Percentiles rank a stretch among this genome's conserved stretches.
These are phyloP conservation scores for Begonia loranthoides DNA, from an alignment of 306 rosid species.

Conservation along the genomic window DNA sequence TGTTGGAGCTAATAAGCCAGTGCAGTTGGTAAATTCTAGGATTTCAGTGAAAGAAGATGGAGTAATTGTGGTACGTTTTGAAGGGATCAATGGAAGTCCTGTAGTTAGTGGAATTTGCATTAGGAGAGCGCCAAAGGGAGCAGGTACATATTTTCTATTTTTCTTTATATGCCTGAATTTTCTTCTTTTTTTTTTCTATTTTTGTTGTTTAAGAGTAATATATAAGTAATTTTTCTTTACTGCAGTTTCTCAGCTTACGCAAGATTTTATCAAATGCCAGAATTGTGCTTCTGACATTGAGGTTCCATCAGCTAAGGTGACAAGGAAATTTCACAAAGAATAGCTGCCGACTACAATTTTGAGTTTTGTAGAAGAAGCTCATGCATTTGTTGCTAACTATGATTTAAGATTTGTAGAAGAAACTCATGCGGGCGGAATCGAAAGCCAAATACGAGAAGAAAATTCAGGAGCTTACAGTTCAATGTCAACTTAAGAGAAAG, in stretches of 20 bases:
- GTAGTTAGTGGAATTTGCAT: slow-evolving; percentile 67
- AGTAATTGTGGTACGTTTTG: slow-evolving; percentile 45
- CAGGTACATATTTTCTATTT: slow-evolving; percentile 20
- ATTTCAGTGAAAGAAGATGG: slow-evolving; percentile 55
- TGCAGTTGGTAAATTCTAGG: slow-evolving; percentile 44
- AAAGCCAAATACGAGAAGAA: slow-evolving; percentile 51
- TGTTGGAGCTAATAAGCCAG: slow-evolving; percentile 79
- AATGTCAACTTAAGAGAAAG: slow-evolving; percentile 56
- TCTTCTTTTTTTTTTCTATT: not conserved
- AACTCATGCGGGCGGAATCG: slow-evolving; percentile 48
- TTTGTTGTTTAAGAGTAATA: no score
- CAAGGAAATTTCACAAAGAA: slow-evolving; percentile 15
- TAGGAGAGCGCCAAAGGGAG: slow-evolving; percentile 30
- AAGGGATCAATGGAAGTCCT: slow-evolving; percentile 68
- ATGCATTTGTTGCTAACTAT: slow-evolving; percentile 18
- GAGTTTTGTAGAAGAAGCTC: slow-evolving; percentile 2
- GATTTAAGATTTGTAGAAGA: slow-evolving; percentile 38
- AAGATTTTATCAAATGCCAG: slow-evolving; percentile 41
- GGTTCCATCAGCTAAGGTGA: slow-evolving; percentile 68
- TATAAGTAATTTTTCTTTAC: not conserved
- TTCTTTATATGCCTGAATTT: not conserved
- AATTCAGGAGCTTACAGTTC: slow-evolving; percentile 53
- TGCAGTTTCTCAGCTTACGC: slow-evolving; percentile 33
- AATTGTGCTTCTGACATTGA: slow-evolving; percentile 45
- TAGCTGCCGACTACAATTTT: slow-evolving; percentile 3